Percentiles rank a stretch among this genome's conserved stretches.
phyloP scores from a whole-genome alignment of 2,329 filamentous ascomycete genomes.

The Penicillium expansum region DNA sequence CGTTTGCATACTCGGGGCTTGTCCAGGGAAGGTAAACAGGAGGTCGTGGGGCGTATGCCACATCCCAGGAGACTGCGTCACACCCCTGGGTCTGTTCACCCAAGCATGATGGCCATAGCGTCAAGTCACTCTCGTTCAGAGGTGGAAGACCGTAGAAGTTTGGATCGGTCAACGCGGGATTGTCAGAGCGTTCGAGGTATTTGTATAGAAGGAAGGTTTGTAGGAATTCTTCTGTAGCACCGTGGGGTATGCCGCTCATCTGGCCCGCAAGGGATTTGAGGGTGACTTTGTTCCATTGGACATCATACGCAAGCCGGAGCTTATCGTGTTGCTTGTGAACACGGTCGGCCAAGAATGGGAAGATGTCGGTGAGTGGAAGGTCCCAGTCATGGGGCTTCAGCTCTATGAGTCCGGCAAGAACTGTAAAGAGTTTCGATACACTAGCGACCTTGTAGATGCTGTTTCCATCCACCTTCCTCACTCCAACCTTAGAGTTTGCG shows the following conservation, averaged over 20 bases:
- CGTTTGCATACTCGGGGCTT: constrained; percentile 52
- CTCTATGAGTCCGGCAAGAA: constrained; percentile 39
- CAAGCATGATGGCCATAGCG: constrained; percentile 5
- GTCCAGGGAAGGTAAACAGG: constrained; percentile 47
- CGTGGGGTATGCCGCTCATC: constrained; percentile 43
- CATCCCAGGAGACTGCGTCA: background rate
- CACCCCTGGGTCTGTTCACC: constrained; percentile 31
- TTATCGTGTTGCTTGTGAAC: constrained; percentile 11
- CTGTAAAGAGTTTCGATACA: constrained; percentile 41
- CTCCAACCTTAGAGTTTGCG: no score
- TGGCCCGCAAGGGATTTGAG: constrained; percentile 48
- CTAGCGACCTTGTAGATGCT: constrained; percentile 44
- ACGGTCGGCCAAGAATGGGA: constrained; percentile 37
- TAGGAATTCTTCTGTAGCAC: constrained; percentile 23
- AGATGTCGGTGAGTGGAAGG: constrained; percentile 47
- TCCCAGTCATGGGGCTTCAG: constrained; percentile 40
- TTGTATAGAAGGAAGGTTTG: background rate
- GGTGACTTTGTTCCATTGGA: constrained; percentile 51
- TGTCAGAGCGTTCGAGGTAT: background rate
- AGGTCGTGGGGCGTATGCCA: constrained; percentile 23
- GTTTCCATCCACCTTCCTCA: no score
- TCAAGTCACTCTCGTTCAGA: constrained; percentile 27
- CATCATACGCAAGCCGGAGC: constrained; percentile 30
- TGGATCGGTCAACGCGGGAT: background rate
- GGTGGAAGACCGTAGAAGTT: constrained; percentile 31